Evolutionary conservation across 106 monocot genomes (phyloP), one percentile per base, ranked within the genome.

Genomic region (Chionographis japonica): DNA sequence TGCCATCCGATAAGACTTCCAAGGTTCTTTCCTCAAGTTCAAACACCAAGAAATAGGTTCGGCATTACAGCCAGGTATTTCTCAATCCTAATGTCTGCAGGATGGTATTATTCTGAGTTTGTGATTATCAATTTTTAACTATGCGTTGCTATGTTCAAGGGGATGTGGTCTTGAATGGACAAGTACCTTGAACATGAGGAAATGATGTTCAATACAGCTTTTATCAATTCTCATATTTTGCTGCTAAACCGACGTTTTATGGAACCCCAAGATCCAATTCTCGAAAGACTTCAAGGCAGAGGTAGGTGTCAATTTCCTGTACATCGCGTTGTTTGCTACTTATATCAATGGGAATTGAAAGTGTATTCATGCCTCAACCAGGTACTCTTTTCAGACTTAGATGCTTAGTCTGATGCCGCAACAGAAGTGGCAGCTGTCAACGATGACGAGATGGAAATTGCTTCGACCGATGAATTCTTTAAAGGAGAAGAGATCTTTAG

Each of bases 141-240:
- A 46, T 97, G 65, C 75, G 78, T 52, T 97, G 89, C 68, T 71
- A 68, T 52, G 84, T 97, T 56, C 89, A 97, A 84, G 95, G 92
- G 40, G 95, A 97, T 84, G 89, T 97, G 4, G 84, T 97, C 54
- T 82, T 97, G 64, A 92, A 97, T 84, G 66, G 80, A 80, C 67
- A 78, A 84, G 67, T 68, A 79, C 53, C 59, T 83, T 50, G 68
- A 78, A 37, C 80, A 60, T 65, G 89, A 89, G 61, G 71, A 83
- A 37, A 72, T 86, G 50, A 83, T 92, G 95, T 97, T 97, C 79
- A 92, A 97, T 71, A 97, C 92, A 19, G 65, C 71, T 17, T 97
- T 97, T 76, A 65, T 89, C 46, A 73, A 86, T 62, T 78, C 84
- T 56, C 84, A 92, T 52, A 69, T 61, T 63, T 77, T 97, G 73